Evolutionary conservation across 148 eudicot genomes (phyloP).

Genomic region (Bassia scoparia): DNA sequence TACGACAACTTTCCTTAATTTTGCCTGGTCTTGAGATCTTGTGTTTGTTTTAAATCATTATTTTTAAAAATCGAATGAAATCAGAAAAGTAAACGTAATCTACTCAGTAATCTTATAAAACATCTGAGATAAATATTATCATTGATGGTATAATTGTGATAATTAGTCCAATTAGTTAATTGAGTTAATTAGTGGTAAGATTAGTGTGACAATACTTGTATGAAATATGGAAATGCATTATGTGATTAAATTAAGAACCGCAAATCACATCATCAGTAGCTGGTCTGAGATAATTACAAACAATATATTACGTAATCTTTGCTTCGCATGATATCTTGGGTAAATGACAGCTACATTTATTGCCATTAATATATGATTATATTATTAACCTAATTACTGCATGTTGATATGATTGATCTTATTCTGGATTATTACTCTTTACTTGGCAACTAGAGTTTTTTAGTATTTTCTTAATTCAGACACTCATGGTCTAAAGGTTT

Average conservation of each 20-base stretch:
- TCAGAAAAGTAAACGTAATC: neutral
- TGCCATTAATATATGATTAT: neutral
- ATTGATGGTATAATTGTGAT: constrained; percentile 4
- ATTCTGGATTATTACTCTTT: constrained; percentile 14
- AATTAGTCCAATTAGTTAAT: neutral
- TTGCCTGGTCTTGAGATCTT: neutral
- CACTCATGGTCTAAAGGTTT: constrained; percentile 8
- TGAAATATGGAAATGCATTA: constrained; percentile 16
- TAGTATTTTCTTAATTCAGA: neutral
- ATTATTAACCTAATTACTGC: constrained; percentile 9
- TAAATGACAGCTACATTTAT: constrained; percentile 22
- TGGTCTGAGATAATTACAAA: constrained; percentile 20
- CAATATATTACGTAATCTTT: constrained; percentile 25
- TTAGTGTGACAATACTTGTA: neutral
- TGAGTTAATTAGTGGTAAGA: neutral
- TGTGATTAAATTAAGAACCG: neutral
- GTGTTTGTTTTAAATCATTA: neutral
- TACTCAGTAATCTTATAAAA: neutral
- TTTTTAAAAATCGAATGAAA: neutral
- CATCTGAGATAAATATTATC: neutral
- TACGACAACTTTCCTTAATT: neutral
- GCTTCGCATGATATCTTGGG: constrained; percentile 23
- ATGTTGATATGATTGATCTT: constrained; percentile 5
- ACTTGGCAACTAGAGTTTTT: constrained; percentile 16
- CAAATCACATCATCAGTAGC: constrained; percentile 14